These are phyloP conservation scores for Rhipidocladum racemiflorum DNA, from an alignment of 176 grass and related monocot genomes.

Conservation along the genomic window DNA sequence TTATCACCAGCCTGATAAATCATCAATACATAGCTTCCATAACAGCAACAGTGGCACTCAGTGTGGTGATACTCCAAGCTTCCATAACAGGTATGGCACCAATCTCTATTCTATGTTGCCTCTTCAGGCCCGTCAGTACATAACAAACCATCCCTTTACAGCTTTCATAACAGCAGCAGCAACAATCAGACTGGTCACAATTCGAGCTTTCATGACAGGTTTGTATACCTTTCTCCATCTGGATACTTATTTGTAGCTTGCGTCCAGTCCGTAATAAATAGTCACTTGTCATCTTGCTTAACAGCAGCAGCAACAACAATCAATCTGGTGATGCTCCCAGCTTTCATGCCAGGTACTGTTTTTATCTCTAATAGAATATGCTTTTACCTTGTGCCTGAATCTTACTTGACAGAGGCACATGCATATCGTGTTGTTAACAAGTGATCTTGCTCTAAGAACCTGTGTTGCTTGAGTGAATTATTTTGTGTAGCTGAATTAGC, in stretches of 20 bases:
- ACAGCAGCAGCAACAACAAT: conserved; percentile 29
- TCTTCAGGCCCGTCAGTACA: conserved; percentile 1
- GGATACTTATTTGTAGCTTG: conserved; percentile 18
- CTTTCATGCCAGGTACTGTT: conserved; percentile 55
- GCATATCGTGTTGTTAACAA: neutral
- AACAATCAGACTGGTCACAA: conserved; percentile 21
- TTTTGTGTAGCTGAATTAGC: neutral
- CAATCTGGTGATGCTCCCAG: conserved; percentile 44
- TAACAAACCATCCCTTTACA: conserved; percentile 15
- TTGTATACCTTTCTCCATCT: neutral
- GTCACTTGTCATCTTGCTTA: conserved; percentile 3
- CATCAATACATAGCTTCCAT: conserved; percentile 24
- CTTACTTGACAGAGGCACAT: neutral
- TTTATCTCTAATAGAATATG: neutral
- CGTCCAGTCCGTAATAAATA: conserved; percentile 12
- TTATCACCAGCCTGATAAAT: neutral
- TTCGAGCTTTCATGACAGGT: conserved; percentile 32
- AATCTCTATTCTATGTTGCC: conserved; percentile 1
- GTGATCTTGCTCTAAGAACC: neutral
- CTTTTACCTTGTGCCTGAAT: neutral
- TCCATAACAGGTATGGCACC: conserved; percentile 16
- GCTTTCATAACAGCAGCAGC: conserved; percentile 35
- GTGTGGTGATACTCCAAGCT: conserved; percentile 25
- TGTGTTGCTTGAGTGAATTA: neutral
- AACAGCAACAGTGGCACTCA: conserved; percentile 24